Evolutionary conservation across 1,139 yeast species (phyloP).

Genomic region (Nadsonia starkeyi-henricii): DNA sequence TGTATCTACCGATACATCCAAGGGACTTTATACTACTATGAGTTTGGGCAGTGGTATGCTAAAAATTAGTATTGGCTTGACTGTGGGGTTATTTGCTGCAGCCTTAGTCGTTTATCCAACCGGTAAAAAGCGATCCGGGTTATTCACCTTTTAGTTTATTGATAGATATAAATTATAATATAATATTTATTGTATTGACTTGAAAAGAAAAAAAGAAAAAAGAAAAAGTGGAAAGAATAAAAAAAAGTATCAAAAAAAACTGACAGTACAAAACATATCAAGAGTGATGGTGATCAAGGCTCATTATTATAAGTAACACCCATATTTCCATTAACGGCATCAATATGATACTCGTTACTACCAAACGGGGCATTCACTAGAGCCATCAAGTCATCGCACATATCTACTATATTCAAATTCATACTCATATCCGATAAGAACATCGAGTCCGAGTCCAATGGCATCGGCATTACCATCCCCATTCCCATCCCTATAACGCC

Average conservation of each 20-base stretch:
- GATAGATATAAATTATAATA: background rate
- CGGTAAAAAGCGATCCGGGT: conserved; percentile 64
- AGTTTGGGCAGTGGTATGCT: conserved; percentile 75
- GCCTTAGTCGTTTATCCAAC: conserved; percentile 82
- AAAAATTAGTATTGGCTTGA: conserved; percentile 82
- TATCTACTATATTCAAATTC: background rate
- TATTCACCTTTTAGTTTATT: conserved; percentile 61
- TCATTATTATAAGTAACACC: background rate
- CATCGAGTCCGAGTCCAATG: background rate
- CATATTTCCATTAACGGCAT: no score
- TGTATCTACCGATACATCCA: conserved; percentile 28
- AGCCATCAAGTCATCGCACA: no score
- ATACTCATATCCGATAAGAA: background rate
- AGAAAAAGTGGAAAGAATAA: background rate
- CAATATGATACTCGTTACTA: no score
- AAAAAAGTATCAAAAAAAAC: background rate
- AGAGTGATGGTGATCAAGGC: no score
- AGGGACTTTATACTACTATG: conserved; percentile 10
- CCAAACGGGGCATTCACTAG: no score
- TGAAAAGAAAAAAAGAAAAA: no score
- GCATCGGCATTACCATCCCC: background rate
- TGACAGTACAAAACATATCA: no score
- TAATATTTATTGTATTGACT: no score
- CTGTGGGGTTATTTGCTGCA: conserved; percentile 87
- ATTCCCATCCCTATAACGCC: background rate